These are phyloP conservation scores for Aspergillus pseudoviridinutans DNA, from an alignment of 2,329 filamentous ascomycete species.

Conservation along the genomic window DNA sequence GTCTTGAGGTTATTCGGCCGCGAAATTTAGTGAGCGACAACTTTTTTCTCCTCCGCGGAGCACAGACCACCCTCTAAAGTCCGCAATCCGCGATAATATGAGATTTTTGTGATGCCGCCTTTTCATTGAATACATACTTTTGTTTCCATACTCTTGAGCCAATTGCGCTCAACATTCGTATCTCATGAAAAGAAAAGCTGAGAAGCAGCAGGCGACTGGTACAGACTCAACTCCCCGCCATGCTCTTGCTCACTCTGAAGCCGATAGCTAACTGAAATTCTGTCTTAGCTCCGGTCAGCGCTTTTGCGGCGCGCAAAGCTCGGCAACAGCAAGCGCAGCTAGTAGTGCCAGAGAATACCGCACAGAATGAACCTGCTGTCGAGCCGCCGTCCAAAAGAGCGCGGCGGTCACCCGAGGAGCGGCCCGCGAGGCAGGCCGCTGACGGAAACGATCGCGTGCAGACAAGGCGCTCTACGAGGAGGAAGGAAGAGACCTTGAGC, in stretches of 20 bases:
- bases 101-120: neutral
- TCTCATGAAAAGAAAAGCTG: conserved; percentile 36
- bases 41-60: conserved; percentile 39
- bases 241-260: neutral
- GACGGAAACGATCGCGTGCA: conserved; percentile 11
- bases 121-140: neutral
- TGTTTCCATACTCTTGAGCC: neutral
- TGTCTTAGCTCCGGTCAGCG: conserved; percentile 35
- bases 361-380: conserved; percentile 12
- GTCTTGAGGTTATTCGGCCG: conserved; percentile 7
- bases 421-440: conserved; percentile 10
- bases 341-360: conserved; percentile 16
- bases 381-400: conserved; percentile 36
- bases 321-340: conserved; percentile 31
- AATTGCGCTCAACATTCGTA: neutral
- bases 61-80: conserved; percentile 36
- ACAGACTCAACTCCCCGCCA: neutral
- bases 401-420: conserved; percentile 25
- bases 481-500: conserved; percentile 13
- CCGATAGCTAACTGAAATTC: conserved; percentile 9
- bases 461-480: conserved; percentile 19
- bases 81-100: conserved; percentile 8
- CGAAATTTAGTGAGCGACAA: conserved; percentile 14
- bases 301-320: conserved; percentile 41
- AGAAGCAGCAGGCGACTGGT: conserved; percentile 35